Evolutionary conservation across 2,329 filamentous ascomycete species (phyloP), one percentile per base, ranked within the genome.

Genomic region (Clarireedia homoeocarpa): DNA sequence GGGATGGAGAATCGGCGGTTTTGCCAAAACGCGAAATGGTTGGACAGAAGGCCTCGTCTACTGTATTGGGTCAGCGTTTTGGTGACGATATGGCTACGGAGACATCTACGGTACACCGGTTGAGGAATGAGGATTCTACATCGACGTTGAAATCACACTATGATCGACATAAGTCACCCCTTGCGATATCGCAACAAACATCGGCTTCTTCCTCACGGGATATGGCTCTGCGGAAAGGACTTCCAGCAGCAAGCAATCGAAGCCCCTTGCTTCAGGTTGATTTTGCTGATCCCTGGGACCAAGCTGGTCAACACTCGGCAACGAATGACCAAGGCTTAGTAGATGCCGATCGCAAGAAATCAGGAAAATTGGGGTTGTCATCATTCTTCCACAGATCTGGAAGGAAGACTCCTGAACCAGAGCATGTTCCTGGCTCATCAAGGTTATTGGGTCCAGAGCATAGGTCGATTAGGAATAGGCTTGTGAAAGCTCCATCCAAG

Each of bases 101-200:
- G 48, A 51, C 58, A 17, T 71, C 71, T 24, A 53, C 70, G 24
- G 70, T 69, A 64, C 50, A 56, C 12, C 56, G 60, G 9, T 45
- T 74, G 47, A 66, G 65, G 50, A 60, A 64, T 42, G 67, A 72
- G 49, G 70, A 71, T 27, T 77, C 76, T 9, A 71, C 72, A 9
- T 74, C 75, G 1, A 74, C 75, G 3, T 62, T 77, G 10, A 72
- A 70, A 58, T 77, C 76, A 45, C 73, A 74, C 57, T 77, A 76
- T 59, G 74, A 73, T 59, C 69, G 72, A 20, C 70, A 73, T 50
- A 73, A 71, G 53, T 71, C 70, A 4, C 69, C 71, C 17, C 65
- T 72, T 14, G 62, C 68, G 7, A 67, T 73, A 36, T 73, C 72
- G 44, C 72, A 75, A 58, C 72, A 75, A 58, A 73, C 71, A 3